phyloP scores from a whole-genome alignment of 768 basidiomycete genomes.

The Lentinula aciculospora region DNA sequence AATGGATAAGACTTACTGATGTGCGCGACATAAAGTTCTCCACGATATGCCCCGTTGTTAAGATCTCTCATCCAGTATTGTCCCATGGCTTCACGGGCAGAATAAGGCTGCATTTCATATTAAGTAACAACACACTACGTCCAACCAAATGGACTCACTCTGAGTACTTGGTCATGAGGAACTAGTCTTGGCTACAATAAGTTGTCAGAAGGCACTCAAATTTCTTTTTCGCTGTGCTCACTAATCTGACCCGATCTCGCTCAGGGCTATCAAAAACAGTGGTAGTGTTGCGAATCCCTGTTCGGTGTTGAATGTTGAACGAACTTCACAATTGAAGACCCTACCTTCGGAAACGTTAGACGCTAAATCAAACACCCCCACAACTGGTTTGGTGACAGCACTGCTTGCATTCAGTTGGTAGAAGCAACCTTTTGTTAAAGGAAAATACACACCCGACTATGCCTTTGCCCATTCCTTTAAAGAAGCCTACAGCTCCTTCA shows the following conservation, averaged over 20 bases:
- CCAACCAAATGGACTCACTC: slow-evolving; percentile 37
- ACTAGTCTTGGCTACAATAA: slow-evolving; percentile 70
- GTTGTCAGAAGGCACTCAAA: neutral
- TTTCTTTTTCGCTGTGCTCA: slow-evolving; percentile 24
- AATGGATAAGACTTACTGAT: slow-evolving; percentile 61
- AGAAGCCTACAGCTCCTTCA: slow-evolving; percentile 92
- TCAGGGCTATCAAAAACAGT: slow-evolving; percentile 94
- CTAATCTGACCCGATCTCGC: slow-evolving; percentile 80
- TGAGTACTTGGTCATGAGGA: slow-evolving; percentile 80
- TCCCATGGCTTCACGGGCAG: slow-evolving; percentile 83
- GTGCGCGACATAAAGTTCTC: slow-evolving; percentile 88
- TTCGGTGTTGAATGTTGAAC: neutral
- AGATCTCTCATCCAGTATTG: slow-evolving; percentile 98
- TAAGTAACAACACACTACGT: neutral
- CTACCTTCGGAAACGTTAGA: slow-evolving; percentile 93
- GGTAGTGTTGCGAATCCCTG: slow-evolving; percentile 96
- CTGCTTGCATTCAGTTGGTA: slow-evolving; percentile 30
- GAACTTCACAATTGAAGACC: neutral
- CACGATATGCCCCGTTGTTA: slow-evolving; percentile 80
- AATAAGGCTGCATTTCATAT: slow-evolving; percentile 61
- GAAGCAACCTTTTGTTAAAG: neutral
- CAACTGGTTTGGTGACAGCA: slow-evolving; percentile 92
- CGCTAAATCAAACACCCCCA: slow-evolving; percentile 94
- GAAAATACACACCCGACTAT: slow-evolving; percentile 75
- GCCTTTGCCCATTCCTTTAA: slow-evolving; percentile 96